A percentile compares a stretch with the other conserved stretches of the same genome.
phyloP scores from a whole-genome alignment of 106 monocot species.

The Dendrobium officinale region DNA sequence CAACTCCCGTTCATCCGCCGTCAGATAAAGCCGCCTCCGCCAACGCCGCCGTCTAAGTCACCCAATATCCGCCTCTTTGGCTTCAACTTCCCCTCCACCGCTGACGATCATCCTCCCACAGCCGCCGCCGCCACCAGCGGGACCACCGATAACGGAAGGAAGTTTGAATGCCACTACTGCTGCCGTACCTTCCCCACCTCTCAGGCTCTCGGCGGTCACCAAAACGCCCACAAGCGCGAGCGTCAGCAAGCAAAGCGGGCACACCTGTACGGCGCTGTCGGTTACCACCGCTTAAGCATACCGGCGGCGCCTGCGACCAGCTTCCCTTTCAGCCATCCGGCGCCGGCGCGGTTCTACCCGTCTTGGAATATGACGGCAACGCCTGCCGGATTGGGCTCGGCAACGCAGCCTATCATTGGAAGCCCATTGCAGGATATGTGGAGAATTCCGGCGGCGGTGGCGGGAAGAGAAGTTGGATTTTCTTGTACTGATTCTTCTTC shows the following conservation, averaged over 20 bases:
- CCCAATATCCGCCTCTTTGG: constrained; percentile 63
- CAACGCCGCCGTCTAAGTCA: constrained; percentile 6
- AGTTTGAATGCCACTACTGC: constrained; percentile 98
- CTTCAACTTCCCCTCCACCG: constrained; percentile 33
- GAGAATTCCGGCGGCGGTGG: too few relatives aligned
- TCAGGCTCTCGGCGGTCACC: constrained; percentile 88
- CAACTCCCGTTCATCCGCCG: constrained; percentile 83
- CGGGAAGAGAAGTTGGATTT: constrained; percentile 4
- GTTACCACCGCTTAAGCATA: background rate
- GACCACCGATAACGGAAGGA: constrained; percentile 13
- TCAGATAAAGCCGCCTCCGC: background rate
- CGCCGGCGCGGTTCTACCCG: too few relatives aligned
- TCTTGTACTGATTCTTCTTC: constrained; percentile 12
- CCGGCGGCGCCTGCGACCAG: background rate
- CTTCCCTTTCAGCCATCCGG: too few relatives aligned
- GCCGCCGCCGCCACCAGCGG: background rate
- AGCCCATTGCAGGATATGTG: too few relatives aligned
- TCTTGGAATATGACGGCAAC: too few relatives aligned
- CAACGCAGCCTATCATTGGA: too few relatives aligned
- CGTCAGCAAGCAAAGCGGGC: constrained; percentile 80
- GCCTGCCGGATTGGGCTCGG: too few relatives aligned
- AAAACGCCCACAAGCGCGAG: constrained; percentile 78
- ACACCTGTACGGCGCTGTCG: constrained; percentile 37
- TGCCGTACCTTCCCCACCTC: constrained; percentile 91
- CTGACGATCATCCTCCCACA: too few relatives aligned